Conservation (phyloP, 1,139 yeast species). For the Zygosaccharomyces pseudobailii region DNA sequence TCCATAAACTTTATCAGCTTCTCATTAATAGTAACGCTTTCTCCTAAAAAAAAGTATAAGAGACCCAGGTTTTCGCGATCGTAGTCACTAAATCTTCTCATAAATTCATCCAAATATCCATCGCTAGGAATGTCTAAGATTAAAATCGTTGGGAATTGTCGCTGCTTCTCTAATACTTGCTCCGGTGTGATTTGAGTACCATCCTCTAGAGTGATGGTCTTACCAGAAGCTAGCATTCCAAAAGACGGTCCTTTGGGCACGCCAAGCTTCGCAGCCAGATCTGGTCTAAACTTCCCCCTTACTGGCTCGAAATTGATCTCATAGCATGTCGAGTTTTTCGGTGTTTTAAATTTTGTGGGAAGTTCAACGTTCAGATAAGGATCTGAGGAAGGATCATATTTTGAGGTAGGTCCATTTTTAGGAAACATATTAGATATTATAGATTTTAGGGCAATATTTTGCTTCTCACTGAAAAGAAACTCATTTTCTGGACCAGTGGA, state of each 20-base stretch:
- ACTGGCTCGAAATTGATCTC: conserved; percentile 60
- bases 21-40: conserved; percentile 47
- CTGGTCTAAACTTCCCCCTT: conserved; percentile 72
- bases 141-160: conserved; percentile 54
- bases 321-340: conserved; percentile 48
- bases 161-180: conserved; percentile 66
- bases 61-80: conserved; percentile 41
- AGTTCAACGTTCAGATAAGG: conserved; percentile 35
- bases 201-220: conserved; percentile 50
- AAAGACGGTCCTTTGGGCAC: conserved; percentile 62
- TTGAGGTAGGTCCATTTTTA: conserved; percentile 27
- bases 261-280: conserved; percentile 63
- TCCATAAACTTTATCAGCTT: conserved; percentile 41
- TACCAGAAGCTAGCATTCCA: conserved; percentile 57
- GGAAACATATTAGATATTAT: conserved; percentile 45
- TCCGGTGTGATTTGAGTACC: conserved; percentile 61
- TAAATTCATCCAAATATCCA: conserved; percentile 40
- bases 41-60: conserved; percentile 76
- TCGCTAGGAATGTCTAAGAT: conserved; percentile 69
- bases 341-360: conserved; percentile 25
- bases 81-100: conserved; percentile 22
- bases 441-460: conserved; percentile 19
- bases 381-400: conserved; percentile 34
- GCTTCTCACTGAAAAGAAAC: conserved; percentile 13
- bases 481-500: not conserved